These are phyloP conservation scores for Pugionium cornutum DNA, from an alignment of 345 rosid genomes.

Conservation along the genomic window DNA sequence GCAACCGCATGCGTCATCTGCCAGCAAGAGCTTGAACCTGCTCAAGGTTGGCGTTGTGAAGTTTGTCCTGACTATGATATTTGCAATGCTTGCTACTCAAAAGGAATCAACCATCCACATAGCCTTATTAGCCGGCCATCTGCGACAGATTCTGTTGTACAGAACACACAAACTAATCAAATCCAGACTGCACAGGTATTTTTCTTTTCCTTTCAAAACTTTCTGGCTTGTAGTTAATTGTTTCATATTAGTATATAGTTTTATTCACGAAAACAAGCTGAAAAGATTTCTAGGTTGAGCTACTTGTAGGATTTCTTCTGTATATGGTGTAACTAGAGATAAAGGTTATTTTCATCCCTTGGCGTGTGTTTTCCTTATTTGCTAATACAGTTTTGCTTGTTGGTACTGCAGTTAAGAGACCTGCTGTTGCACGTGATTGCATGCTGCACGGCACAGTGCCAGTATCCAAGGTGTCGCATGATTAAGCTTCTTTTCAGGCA, in stretches of 20 bases:
- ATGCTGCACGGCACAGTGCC: conserved; percentile 72
- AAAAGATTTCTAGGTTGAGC: background rate
- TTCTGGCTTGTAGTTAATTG: background rate
- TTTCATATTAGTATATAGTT: background rate
- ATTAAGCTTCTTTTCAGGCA: conserved; percentile 83
- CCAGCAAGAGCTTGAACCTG: conserved; percentile 86
- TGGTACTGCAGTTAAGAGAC: conserved; percentile 75
- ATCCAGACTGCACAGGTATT: conserved; percentile 67
- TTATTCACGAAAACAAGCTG: conserved; percentile 3
- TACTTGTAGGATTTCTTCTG: background rate
- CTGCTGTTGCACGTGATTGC: conserved; percentile 84
- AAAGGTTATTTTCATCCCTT: conserved; percentile 19
- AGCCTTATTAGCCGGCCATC: conserved; percentile 80
- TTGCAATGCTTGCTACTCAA: conserved; percentile 82
- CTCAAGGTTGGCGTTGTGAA: conserved; percentile 98
- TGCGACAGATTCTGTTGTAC: conserved; percentile 82
- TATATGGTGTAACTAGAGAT: conserved; percentile 6
- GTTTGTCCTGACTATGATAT: conserved; percentile 93
- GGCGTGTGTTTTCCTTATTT: conserved; percentile 15
- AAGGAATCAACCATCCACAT: conserved; percentile 92
- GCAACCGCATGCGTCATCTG: conserved; percentile 79
- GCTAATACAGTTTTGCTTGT: conserved; percentile 21
- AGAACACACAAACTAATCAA: conserved; percentile 90
- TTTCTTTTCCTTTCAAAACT: conserved; percentile 5
- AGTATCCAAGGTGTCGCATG: conserved; percentile 86